Evolutionary conservation across 2,329 filamentous ascomycete species (phyloP).

Genomic region (Diaporthe humulicola): DNA sequence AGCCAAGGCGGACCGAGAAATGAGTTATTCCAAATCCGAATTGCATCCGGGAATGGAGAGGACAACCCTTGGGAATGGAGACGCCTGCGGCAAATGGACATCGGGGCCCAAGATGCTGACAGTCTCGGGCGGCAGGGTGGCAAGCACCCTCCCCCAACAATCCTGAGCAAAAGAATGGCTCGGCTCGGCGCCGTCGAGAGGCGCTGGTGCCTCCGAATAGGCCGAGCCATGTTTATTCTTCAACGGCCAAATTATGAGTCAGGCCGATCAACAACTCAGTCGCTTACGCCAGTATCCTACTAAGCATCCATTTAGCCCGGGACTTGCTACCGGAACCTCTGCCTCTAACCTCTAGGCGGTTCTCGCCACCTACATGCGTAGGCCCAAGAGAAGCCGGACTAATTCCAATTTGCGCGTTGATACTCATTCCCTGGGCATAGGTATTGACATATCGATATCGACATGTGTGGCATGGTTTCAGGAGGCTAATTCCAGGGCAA

Average conservation of each 20-base stretch:
- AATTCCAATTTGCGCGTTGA: background rate
- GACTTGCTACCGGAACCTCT: background rate
- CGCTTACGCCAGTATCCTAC: too few species aligned
- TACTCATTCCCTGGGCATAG: too few species aligned
- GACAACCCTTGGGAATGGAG: background rate
- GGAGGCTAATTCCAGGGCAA: too few species aligned
- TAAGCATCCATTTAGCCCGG: background rate
- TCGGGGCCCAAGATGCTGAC: background rate
- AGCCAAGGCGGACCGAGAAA: background rate
- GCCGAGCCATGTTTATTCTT: background rate
- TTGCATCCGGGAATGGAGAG: background rate
- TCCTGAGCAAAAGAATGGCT: background rate
- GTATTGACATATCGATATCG: background rate
- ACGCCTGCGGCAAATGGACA: background rate
- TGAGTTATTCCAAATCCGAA: background rate
- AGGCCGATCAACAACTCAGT: slow-evolving; percentile 1
- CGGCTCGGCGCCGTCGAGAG: background rate
- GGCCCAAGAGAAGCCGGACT: background rate
- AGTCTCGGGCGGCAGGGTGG: slow-evolving; percentile 3
- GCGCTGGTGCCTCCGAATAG: background rate
- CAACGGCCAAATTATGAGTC: background rate
- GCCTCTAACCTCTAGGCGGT: background rate
- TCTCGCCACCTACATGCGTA: background rate
- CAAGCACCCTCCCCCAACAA: slow-evolving; percentile 5
- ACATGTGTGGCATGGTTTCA: background rate